phyloP scores from a whole-genome alignment of 2,329 filamentous ascomycete genomes.

The Coniella vitis region DNA sequence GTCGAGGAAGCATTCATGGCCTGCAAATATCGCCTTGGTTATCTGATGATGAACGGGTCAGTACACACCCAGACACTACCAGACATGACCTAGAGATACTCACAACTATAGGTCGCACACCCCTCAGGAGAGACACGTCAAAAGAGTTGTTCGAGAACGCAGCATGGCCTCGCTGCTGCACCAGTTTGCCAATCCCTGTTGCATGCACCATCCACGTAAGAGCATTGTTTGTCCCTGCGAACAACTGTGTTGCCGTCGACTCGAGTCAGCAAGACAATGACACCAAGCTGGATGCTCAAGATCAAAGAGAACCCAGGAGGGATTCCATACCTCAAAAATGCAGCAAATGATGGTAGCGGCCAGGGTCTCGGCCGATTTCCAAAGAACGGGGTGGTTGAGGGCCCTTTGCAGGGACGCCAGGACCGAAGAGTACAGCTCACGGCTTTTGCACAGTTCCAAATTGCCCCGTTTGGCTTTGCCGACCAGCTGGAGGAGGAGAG shows the following conservation, averaged over 20 bases:
- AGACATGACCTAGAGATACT: no score
- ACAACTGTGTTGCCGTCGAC: conserved; percentile 24
- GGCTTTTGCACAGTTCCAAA: conserved; percentile 27
- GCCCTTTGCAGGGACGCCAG: conserved; percentile 29
- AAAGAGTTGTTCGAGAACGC: conserved; percentile 27
- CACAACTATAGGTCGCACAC: conserved; percentile 32
- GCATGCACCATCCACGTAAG: conserved; percentile 34
- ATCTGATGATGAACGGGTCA: background rate
- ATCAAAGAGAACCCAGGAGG: background rate
- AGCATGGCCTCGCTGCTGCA: conserved; percentile 31
- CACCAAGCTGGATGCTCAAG: no score
- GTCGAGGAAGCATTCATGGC: conserved; percentile 30
- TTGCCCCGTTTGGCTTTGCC: conserved; percentile 28
- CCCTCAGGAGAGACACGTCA: conserved; percentile 32
- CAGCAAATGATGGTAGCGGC: conserved; percentile 35
- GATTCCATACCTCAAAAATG: conserved; percentile 29
- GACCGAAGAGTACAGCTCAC: conserved; percentile 31
- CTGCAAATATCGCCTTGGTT: conserved; percentile 31
- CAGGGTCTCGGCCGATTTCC: conserved; percentile 34
- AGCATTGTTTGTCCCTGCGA: conserved; percentile 32
- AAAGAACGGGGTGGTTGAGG: conserved; percentile 30
- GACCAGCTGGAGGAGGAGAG: conserved; percentile 31
- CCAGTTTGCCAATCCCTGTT: conserved; percentile 30
- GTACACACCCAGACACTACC: background rate
- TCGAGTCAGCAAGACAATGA: background rate